A percentile compares a stretch with the other conserved stretches of the same genome.
Evolutionary conservation across 106 monocot species (phyloP).

Genomic region (Allium fistulosum): DNA sequence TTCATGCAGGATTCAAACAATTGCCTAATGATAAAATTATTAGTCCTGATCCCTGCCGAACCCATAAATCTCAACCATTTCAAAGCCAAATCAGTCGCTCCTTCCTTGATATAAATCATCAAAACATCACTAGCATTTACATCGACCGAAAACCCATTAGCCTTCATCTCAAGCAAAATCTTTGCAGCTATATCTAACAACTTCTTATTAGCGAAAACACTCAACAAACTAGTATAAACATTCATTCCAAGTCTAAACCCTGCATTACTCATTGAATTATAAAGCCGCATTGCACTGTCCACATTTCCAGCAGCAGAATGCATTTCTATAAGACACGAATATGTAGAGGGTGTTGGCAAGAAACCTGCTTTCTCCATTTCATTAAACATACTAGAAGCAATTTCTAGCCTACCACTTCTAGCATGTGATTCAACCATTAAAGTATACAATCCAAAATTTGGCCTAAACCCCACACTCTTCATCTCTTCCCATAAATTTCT

Average conservation of each 20-base stretch:
- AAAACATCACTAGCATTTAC: conserved; percentile 88
- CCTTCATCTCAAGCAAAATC: conserved; percentile 89
- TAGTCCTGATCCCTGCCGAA: conserved; percentile 78
- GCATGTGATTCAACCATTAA: conserved; percentile 88
- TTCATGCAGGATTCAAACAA: conserved; percentile 95
- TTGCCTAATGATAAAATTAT: conserved; percentile 85
- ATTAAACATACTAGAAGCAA: conserved; percentile 43
- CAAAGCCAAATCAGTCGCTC: conserved; percentile 71
- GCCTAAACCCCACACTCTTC: conserved; percentile 57
- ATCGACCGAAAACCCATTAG: conserved; percentile 71
- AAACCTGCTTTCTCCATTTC: conserved; percentile 97
- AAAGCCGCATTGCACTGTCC: conserved; percentile 67
- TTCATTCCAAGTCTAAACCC: conserved; percentile 67
- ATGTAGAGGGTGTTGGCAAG: conserved; percentile 72
- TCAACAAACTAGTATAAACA: conserved; percentile 56
- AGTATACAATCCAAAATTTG: conserved; percentile 82
- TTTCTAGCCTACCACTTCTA: conserved; percentile 61
- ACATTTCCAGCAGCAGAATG: conserved; percentile 63
- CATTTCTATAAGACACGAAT: conserved; percentile 71
- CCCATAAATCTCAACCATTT: conserved; percentile 92
- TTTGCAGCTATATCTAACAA: conserved; percentile 88
- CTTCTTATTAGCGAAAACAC: conserved; percentile 59
- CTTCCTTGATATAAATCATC: conserved; percentile 90
- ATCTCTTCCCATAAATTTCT: conserved; percentile 77
- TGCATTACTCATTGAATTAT: conserved; percentile 71